Percentiles rank a stretch among this genome's conserved stretches.
Evolutionary conservation across 352 stramenopile species (phyloP).

Genomic region (Pythium utonaiense): DNA sequence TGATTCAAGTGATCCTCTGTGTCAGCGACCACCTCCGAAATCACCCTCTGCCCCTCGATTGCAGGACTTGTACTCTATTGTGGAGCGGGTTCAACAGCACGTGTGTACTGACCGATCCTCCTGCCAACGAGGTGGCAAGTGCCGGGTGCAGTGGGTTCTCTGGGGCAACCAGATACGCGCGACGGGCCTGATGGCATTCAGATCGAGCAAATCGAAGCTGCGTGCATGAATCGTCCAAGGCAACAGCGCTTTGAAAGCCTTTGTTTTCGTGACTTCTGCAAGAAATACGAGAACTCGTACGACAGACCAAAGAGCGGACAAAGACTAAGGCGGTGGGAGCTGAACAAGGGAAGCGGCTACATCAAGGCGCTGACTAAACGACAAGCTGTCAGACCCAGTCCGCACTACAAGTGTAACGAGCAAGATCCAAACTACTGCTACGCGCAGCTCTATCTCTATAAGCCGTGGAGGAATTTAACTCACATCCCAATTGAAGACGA

Average conservation of each 20-base stretch:
- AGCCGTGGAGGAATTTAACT: not conserved
- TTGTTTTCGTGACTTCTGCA: not conserved
- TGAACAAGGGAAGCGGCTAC: not conserved
- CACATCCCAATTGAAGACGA: not conserved
- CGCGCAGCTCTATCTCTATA: not conserved
- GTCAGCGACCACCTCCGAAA: not conserved
- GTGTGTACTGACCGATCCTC: conserved; percentile 7
- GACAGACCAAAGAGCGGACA: not conserved
- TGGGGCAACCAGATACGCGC: not conserved
- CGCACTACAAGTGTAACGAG: not conserved
- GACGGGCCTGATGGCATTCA: not conserved
- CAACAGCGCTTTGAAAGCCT: not conserved
- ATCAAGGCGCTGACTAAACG: not conserved
- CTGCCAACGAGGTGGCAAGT: conserved; percentile 5
- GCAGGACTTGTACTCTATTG: not conserved
- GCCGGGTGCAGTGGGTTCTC: too few species aligned
- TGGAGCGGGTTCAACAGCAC: conserved; percentile 11
- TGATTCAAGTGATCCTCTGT: not conserved
- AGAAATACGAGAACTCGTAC: not conserved
- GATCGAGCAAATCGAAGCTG: not conserved
- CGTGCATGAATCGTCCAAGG: not conserved
- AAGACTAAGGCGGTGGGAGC: not conserved
- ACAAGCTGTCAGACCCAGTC: not conserved
- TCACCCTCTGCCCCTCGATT: not conserved
- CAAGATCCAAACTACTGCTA: conserved; percentile 2